These are phyloP conservation scores for Termitomyces sp. DNA, from an alignment of 768 basidiomycete genomes.

Conservation along the genomic window DNA sequence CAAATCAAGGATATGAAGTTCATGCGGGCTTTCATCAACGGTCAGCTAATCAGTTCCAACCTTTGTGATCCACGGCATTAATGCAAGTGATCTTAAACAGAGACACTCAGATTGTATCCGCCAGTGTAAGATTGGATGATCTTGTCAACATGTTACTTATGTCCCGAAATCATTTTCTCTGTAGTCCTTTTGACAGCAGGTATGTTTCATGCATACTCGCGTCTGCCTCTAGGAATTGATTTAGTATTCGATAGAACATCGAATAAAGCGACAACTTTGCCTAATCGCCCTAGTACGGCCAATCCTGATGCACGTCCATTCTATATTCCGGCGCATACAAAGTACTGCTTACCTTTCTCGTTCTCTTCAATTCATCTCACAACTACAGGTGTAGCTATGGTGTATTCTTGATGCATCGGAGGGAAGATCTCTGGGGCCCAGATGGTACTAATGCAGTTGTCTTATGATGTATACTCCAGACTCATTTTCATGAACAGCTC, in stretches of 20 bases:
- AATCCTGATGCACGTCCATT: slow-evolving; percentile 32
- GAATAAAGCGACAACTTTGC: slow-evolving; percentile 24
- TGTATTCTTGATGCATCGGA: slow-evolving; percentile 57
- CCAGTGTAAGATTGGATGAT: slow-evolving; percentile 35
- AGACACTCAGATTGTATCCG: slow-evolving; percentile 52
- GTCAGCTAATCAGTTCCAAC: slow-evolving; percentile 20
- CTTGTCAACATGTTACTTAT: not conserved
- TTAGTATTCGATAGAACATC: slow-evolving; percentile 15
- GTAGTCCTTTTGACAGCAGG: slow-evolving; percentile 37
- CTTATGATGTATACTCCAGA: not conserved
- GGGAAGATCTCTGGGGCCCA: slow-evolving; percentile 64
- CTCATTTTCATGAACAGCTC: slow-evolving; percentile 31
- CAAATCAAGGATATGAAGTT: slow-evolving; percentile 58
- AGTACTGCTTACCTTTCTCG: slow-evolving; percentile 13
- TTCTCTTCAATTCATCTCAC: not conserved
- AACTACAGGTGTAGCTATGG: slow-evolving; percentile 38
- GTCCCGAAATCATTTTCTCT: not conserved
- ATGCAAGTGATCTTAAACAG: slow-evolving; percentile 21
- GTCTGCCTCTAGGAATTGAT: not conserved
- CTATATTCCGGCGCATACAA: slow-evolving; percentile 37
- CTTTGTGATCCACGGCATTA: not conserved
- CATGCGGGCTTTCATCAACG: slow-evolving; percentile 54
- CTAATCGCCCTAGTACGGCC: slow-evolving; percentile 12
- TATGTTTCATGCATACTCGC: not conserved
- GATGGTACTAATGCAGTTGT: slow-evolving; percentile 42